Percentiles rank a stretch among this genome's conserved stretches.
Evolutionary conservation across 2,329 filamentous ascomycete species (phyloP).

Genomic region (Fusarium drepaniforme): DNA sequence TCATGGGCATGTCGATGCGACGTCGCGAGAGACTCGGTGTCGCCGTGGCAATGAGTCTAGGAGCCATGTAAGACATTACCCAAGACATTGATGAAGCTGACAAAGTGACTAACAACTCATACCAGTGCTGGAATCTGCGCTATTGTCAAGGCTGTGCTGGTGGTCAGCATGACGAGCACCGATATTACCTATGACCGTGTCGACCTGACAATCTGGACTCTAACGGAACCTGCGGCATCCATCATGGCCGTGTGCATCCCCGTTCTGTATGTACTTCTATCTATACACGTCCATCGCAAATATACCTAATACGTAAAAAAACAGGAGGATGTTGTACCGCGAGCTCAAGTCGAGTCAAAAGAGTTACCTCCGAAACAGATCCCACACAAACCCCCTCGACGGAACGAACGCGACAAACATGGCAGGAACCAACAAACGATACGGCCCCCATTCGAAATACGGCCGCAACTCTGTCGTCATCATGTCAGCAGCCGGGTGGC

Average conservation of each 20-base stretch:
- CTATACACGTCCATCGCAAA: neutral
- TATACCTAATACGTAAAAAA: conserved; percentile 10
- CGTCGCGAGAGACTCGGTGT: conserved; percentile 50
- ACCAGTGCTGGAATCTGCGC: conserved; percentile 48
- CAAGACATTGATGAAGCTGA: too few species aligned
- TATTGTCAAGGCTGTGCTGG: conserved; percentile 51
- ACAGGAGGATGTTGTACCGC: conserved; percentile 50
- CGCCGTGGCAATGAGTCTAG: conserved; percentile 52
- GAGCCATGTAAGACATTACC: conserved; percentile 45
- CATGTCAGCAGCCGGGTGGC: conserved; percentile 48
- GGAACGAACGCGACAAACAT: conserved; percentile 9
- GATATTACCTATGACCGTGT: conserved; percentile 51
- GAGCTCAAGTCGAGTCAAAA: conserved; percentile 48
- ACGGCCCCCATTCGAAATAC: conserved; percentile 36
- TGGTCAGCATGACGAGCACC: conserved; percentile 47
- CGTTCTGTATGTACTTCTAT: conserved; percentile 44
- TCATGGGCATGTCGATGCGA: conserved; percentile 49
- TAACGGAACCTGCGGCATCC: conserved; percentile 50
- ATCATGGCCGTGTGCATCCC: conserved; percentile 53
- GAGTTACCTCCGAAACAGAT: conserved; percentile 42
- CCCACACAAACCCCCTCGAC: conserved; percentile 26
- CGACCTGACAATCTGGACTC: conserved; percentile 52
- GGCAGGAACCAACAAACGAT: conserved; percentile 31
- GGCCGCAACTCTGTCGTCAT: conserved; percentile 48
- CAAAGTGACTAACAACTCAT: conserved; percentile 6